phyloP scores from a whole-genome alignment of 2,329 filamentous ascomycete species.

The Tolypocladium album region DNA sequence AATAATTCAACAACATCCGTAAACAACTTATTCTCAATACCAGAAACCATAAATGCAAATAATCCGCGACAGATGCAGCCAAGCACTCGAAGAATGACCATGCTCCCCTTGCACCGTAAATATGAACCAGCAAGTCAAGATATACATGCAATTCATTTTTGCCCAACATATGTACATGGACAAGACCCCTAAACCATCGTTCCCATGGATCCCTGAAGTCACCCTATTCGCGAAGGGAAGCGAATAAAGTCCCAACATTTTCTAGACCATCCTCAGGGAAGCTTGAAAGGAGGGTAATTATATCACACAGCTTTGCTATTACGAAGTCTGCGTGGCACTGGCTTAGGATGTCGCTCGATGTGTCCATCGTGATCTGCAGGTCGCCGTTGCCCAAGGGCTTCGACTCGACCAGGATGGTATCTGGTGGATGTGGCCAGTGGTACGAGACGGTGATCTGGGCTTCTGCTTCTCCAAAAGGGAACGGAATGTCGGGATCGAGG shows the following conservation, averaged over 20 bases:
- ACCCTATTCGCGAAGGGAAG: neutral
- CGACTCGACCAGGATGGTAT: slow-evolving; percentile 5
- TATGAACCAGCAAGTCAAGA: neutral
- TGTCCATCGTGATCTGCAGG: slow-evolving; percentile 3
- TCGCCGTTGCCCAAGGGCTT: neutral
- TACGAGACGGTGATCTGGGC: slow-evolving; percentile 3
- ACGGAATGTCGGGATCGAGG: slow-evolving; percentile 43
- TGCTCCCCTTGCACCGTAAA: neutral
- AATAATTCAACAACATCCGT: too few species aligned
- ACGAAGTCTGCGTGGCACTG: slow-evolving; percentile 1
- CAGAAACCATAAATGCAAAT: neutral
- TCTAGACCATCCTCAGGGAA: neutral
- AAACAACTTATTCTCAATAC: too few species aligned
- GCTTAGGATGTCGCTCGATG: neutral
- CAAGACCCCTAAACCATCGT: neutral
- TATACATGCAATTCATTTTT: too few species aligned
- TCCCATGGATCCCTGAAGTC: neutral
- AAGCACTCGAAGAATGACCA: neutral
- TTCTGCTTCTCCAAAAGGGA: slow-evolving; percentile 21
- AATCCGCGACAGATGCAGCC: neutral
- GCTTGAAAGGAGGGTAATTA: neutral
- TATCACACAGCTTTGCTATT: neutral
- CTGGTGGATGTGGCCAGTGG: slow-evolving; percentile 4
- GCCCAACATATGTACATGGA: neutral
- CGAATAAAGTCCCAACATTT: neutral